Base-by-base conservation (phyloP, 2,329 filamentous ascomycete genomes). In the Thielaviopsis musarum region DNA sequence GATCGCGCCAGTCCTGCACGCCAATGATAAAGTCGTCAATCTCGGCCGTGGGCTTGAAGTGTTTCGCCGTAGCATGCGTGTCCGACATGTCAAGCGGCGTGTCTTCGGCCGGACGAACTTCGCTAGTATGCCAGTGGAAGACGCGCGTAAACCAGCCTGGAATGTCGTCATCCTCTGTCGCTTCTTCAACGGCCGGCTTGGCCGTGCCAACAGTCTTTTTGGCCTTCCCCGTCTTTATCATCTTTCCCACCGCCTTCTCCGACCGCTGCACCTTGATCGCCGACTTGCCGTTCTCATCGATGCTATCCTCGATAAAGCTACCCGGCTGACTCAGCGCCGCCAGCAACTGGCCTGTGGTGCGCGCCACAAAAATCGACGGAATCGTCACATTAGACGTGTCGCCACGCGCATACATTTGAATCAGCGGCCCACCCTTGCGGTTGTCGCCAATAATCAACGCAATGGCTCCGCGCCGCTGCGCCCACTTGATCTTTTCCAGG, bases 371-470 rank as follows among this genome's bases (percentile, higher is more conserved):
- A 10, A 97, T 78, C 0, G 93, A 88, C 1, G 93, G 91, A 58
- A 98, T 96, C 0, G 89, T 89, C 64, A 97, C 81, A 67, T 96
- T 95, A 38, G 91, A 94, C 3, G 91, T 95, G 68, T 97, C 91
- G 45, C 91, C 93, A 66, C 88, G 83, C n/a, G 93, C 93, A 70
- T 95, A 97, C 93, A 98, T 98, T 66, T 94, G 93, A 56, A 97
- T 88, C 62, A 98, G 74, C 41, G 87, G 87, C 3, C 90, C 91
- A 52, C 91, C 91, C 62, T 88, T 87, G 61, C 88, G 85, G 69
- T 96, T 87, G 70, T 98, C 93, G 26, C 93, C 93, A 2, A 98
- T 91, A 64, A 98, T 94, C 62, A 98, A 76, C 41, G 88, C 93
- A 62, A 90, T 79, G 21, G 87, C 93, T 24, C 93, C 93, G 67